Evolutionary conservation across 345 rosid species (phyloP).

Genomic region (Linum usitatissimum): DNA sequence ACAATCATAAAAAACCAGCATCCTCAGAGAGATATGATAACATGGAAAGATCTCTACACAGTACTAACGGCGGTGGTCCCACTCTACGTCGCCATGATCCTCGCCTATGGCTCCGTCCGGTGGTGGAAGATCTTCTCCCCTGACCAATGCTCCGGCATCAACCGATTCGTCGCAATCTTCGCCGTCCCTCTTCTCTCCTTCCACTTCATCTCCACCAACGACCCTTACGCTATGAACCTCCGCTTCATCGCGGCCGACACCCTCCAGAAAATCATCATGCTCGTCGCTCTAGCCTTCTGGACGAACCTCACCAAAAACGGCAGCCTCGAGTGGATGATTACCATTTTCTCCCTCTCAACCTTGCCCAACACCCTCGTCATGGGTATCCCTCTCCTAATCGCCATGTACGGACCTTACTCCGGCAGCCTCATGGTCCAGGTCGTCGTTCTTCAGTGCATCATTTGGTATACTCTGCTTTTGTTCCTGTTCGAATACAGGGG

Average conservation of each 20-base stretch:
- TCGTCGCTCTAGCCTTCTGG: conserved; percentile 3
- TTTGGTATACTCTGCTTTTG: conserved; percentile 30
- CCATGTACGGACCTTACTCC: conserved; percentile 3
- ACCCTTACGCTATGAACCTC: conserved; percentile 9
- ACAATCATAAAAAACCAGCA: neutral
- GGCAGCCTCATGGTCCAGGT: conserved; percentile 23
- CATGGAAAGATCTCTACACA: conserved; percentile 3
- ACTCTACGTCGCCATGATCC: conserved; percentile 8
- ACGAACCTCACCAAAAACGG: neutral
- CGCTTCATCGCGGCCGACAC: conserved; percentile 11
- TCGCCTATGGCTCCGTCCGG: conserved; percentile 9
- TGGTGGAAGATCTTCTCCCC: conserved; percentile 10
- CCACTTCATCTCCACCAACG: conserved; percentile 11
- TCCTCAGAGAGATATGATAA: conserved; percentile 1
- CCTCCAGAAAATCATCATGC: conserved; percentile 9
- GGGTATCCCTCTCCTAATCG: conserved; percentile 5
- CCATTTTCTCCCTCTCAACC: conserved; percentile 8
- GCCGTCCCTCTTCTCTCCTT: conserved; percentile 7
- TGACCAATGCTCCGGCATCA: conserved; percentile 11
- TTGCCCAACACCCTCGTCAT: conserved; percentile 5
- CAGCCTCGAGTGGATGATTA: conserved; percentile 6
- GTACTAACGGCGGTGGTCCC: conserved; percentile 7
- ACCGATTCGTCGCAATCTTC: conserved; percentile 8
- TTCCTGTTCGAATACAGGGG: conserved; percentile 39
- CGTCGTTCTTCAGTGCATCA: conserved; percentile 27